A percentile compares a stretch with the other conserved stretches of the same genome.
phyloP scores from a whole-genome alignment of 202 grass and related monocot species.

The Saccharum hybrid region DNA sequence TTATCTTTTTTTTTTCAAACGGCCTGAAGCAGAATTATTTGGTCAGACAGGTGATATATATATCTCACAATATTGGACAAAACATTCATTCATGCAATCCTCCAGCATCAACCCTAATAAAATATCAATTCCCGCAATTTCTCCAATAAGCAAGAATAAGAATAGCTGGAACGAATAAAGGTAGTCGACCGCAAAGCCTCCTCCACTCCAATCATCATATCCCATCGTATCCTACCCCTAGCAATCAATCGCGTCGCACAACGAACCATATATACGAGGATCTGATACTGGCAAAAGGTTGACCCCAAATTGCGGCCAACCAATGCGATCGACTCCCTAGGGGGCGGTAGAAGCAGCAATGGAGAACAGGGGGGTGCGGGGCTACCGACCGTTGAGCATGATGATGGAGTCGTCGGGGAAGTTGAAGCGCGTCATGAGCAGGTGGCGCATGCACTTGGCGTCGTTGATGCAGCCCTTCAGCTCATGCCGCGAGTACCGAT shows the following conservation, averaged over 20 bases:
- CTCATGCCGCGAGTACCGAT: conserved; percentile 83
- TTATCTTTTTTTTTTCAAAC: not conserved
- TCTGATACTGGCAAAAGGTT: conserved; percentile 23
- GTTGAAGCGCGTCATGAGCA: conserved; percentile 80
- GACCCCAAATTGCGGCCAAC: conserved; percentile 12
- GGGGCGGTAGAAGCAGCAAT: not conserved
- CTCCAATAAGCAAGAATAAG: not conserved
- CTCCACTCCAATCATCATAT: not conserved
- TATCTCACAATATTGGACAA: conserved; percentile 4
- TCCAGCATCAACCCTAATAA: not conserved
- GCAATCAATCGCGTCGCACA: not conserved
- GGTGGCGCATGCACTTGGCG: conserved; percentile 96
- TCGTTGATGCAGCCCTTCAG: conserved; percentile 98
- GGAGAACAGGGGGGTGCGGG: not conserved
- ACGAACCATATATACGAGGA: conserved; percentile 5
- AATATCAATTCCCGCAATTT: not conserved
- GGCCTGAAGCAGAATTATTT: not conserved
- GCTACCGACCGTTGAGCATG: conserved; percentile 87
- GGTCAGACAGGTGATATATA: not conserved
- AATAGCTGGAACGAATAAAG: conserved; percentile 13
- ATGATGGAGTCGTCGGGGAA: conserved; percentile 94
- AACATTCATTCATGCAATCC: not conserved
- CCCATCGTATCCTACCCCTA: conserved; percentile 10
- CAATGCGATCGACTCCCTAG: conserved; percentile 12
- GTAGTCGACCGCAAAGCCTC: conserved; percentile 20